Base-by-base conservation (phyloP, 1,284 basidiomycete species). In the Coniferiporia sulphurascens region DNA sequence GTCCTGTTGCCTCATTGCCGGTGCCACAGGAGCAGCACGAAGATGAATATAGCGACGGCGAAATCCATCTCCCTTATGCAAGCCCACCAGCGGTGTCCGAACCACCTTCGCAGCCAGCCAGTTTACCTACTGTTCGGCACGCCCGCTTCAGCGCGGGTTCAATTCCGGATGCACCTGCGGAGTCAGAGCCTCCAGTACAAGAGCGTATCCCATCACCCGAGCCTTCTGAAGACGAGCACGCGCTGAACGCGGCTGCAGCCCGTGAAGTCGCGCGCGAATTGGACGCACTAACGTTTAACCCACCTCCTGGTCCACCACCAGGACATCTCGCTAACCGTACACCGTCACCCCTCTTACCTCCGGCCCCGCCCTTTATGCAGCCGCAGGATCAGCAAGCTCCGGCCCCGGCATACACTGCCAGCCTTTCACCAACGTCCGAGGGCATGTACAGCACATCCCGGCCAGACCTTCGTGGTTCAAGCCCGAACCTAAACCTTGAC, bases 221-320 rank as follows among this genome's bases (percentile, higher is more conserved):
- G 34, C 17, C 69, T n/a, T 61, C 63, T n/a, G 53, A 59, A 17
- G 75, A 79, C 15, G 75, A 78, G 61, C 64, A 69, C 1, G 75
- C 75, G 6, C 73, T 81, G 32, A 82, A 85, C 64, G 82, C 80
- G 1, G 86, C 86, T 8, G 87, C 84, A 19, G 86, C 86, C 3
- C 77, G 83, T 15, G 85, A 87, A 68, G 76, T 91, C 1, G 78
- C 79, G 8, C 78, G 80, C 9, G 87, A 88, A 66, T 66, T 89
- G 58, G 84, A 86, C 59, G 73, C 78, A 5, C 68, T 87, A 17
- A 77, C 74, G 59, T 80, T 80, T 62, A 77, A 67, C 59, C 75
- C 81, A 1, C 74, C 76, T 13, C 19, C 49, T n/a, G 56, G 44
- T 46, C 44, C 44, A 9, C 44, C 44, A 9, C 44, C 13, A 9